Conservation (phyloP, 23 red algal species). For the Pyropia yezoensis region DNA sequence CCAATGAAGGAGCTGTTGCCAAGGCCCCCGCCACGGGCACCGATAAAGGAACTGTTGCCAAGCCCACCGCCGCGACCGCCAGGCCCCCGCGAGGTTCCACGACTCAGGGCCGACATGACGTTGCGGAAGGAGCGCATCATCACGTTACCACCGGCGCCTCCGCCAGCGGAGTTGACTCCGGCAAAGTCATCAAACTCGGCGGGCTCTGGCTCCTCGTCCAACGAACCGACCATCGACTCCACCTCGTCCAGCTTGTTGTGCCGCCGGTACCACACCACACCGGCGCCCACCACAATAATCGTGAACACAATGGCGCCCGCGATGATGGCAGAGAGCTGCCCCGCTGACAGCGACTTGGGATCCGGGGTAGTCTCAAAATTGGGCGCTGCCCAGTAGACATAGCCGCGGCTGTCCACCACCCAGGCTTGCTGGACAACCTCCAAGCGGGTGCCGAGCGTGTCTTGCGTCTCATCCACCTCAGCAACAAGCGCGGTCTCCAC, state of each 20-base stretch:
- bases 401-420: constrained; percentile 48
- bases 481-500: constrained; percentile 4
- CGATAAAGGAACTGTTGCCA: not conserved
- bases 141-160: not conserved
- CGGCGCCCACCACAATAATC: constrained; percentile 2
- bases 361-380: not conserved
- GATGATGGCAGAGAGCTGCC: no score
- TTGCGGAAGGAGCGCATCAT: constrained; percentile 37
- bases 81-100: no score
- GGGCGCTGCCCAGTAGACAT: constrained; percentile 46
- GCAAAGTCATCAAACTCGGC: constrained; percentile 42
- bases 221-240: constrained; percentile 54
- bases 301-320: no score
- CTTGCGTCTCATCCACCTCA: not conserved
- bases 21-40: not conserved
- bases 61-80: no score
- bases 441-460: constrained; percentile 6
- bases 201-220: constrained; percentile 26
- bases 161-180: not conserved
- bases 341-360: no score
- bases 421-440: constrained; percentile 14
- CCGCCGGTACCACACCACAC: constrained; percentile 19
- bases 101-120: constrained; percentile 7
- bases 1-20: constrained; percentile 5
- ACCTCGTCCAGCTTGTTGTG: constrained; percentile 22